These are phyloP conservation scores for Ogataea sp. DNA, from an alignment of 805 yeast genomes.

Conservation along the genomic window DNA sequence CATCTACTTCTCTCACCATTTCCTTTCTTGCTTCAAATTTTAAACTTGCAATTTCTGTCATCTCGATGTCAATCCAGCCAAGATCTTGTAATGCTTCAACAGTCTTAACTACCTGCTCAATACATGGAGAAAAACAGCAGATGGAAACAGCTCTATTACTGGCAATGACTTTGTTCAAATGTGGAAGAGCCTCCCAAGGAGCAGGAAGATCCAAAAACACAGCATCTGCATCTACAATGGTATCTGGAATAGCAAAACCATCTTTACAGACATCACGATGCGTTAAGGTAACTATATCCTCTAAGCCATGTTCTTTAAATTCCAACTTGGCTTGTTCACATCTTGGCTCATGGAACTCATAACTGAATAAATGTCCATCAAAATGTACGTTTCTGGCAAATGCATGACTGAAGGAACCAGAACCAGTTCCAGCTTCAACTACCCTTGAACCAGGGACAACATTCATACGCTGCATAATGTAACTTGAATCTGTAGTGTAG, in stretches of 20 bases:
- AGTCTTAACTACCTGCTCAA: slow-evolving; percentile 91
- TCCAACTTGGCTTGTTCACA: slow-evolving; percentile 72
- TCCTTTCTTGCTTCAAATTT: slow-evolving; percentile 84
- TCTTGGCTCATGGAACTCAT: slow-evolving; percentile 86
- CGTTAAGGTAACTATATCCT: slow-evolving; percentile 48
- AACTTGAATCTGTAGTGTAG: slow-evolving; percentile 91
- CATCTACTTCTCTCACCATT: slow-evolving; percentile 75
- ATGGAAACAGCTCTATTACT: slow-evolving; percentile 49
- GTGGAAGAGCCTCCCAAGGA: slow-evolving; percentile 93
- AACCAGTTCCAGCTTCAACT: slow-evolving; percentile 97
- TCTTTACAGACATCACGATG: slow-evolving; percentile 89
- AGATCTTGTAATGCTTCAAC: slow-evolving; percentile 61
- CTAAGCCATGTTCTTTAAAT: slow-evolving; percentile 63
- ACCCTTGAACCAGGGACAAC: slow-evolving; percentile 70
- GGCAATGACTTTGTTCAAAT: slow-evolving; percentile 52
- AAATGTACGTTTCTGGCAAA: slow-evolving; percentile 69
- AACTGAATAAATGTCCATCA: slow-evolving; percentile 66
- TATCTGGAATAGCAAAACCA: slow-evolving; percentile 58
- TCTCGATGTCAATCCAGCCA: slow-evolving; percentile 84
- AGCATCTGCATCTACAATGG: slow-evolving; percentile 51
- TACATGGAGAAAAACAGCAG: slow-evolving; percentile 97
- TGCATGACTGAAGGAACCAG: slow-evolving; percentile 92
- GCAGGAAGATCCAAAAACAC: slow-evolving; percentile 90
- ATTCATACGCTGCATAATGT: slow-evolving; percentile 74
- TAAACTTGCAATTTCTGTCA: slow-evolving; percentile 83